phyloP scores from a whole-genome alignment of 2,329 filamentous ascomycete genomes.

The Triangularia verruculosa region DNA sequence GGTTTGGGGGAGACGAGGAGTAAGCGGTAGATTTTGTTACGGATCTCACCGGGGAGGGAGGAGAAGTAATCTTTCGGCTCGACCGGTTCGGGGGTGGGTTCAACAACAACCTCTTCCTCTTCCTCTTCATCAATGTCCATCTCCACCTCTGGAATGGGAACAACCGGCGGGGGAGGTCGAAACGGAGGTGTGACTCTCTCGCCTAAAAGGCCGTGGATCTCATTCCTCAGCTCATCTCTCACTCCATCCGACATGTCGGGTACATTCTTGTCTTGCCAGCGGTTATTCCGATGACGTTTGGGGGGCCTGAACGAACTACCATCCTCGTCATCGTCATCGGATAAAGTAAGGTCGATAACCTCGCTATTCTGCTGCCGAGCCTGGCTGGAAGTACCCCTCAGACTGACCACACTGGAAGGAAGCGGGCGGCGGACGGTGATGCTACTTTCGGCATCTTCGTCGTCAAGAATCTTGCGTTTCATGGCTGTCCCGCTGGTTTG shows the following conservation, averaged over 20 bases:
- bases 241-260: not conserved
- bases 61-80: slow-evolving; percentile 5
- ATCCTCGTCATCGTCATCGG: no score
- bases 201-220: not conserved
- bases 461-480: not conserved
- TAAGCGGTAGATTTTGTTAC: slow-evolving; percentile 34
- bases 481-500: not conserved
- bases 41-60: slow-evolving; percentile 32
- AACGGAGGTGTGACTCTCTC: not conserved
- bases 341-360: not conserved
- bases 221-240: no score
- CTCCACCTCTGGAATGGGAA: not conserved
- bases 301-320: no score
- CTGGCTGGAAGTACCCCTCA: not conserved
- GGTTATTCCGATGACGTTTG: not conserved
- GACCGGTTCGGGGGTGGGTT: not conserved
- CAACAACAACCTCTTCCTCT: not conserved
- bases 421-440: not conserved
- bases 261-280: not conserved
- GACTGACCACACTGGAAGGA: not conserved
- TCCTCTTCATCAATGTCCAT: not conserved
- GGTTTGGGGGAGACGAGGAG: slow-evolving; percentile 32
- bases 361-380: not conserved
- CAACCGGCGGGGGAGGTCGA: not conserved
- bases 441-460: not conserved